Percentiles rank a stretch among this genome's conserved stretches.
phyloP scores from a whole-genome alignment of 371 early-diverging fungal genomes.

The Enterocytospora artemiae region DNA sequence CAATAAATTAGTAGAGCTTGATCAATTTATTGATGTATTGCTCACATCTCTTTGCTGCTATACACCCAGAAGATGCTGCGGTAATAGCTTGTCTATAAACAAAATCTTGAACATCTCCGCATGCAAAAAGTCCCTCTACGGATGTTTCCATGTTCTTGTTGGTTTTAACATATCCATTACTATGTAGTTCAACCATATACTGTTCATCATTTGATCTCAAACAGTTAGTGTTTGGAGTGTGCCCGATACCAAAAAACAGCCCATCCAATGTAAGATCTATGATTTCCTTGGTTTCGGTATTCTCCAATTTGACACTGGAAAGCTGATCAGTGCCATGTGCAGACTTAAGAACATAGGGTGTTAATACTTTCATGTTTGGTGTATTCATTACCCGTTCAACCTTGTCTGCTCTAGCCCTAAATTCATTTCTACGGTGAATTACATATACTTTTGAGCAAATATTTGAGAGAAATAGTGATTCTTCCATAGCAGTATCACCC shows the following conservation, averaged over 20 bases:
- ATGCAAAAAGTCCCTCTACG: constrained; percentile 81
- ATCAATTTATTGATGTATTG: constrained; percentile 21
- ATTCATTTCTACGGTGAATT: constrained; percentile 79
- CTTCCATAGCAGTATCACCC: constrained; percentile 96
- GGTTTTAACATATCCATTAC: constrained; percentile 74
- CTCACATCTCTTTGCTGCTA: constrained; percentile 31
- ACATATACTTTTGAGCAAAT: constrained; percentile 78
- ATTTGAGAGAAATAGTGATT: constrained; percentile 78
- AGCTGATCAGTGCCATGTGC: constrained; percentile 64
- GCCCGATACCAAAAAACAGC: constrained; percentile 95
- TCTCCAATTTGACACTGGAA: constrained; percentile 37
- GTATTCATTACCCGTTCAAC: constrained; percentile 67
- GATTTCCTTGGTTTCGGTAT: constrained; percentile 54
- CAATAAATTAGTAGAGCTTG: no score
- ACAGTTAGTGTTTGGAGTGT: constrained; percentile 68
- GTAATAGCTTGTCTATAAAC: constrained; percentile 74
- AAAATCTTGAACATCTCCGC: constrained; percentile 92
- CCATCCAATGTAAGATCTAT: constrained; percentile 68
- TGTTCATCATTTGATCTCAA: constrained; percentile 55
- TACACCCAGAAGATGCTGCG: constrained; percentile 60
- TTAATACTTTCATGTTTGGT: constrained; percentile 77
- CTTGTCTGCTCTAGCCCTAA: constrained; percentile 90
- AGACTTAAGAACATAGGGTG: constrained; percentile 72
- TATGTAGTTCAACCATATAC: constrained; percentile 64
- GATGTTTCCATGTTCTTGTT: constrained; percentile 66